Evolutionary conservation across 2,329 filamentous ascomycete species (phyloP), one percentile per base, ranked within the genome.

Genomic region (Acarospora socialis): DNA sequence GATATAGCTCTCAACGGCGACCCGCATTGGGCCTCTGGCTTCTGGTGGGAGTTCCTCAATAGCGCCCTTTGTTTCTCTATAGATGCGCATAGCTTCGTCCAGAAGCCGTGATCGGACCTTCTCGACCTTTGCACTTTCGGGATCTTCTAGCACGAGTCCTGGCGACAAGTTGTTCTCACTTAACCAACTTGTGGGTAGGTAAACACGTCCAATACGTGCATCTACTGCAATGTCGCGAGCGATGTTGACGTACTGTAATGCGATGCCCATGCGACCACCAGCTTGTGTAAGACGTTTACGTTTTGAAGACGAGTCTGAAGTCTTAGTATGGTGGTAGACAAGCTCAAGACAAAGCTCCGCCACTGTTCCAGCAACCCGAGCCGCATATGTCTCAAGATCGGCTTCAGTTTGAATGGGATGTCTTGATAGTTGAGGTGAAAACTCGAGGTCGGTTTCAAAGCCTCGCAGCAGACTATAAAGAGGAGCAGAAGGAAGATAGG

Each of bases 161-260:
- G 70, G 63, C 0, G 59, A 63, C 14, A 79, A 43, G 1, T 62
- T 65, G 32, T 65, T 63, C 32, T 72, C 66, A 22, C 63, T 57
- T 2, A 83, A 56, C 77, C 77, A 83, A 0, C 55, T 53, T 0
- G 60, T 58, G 0, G 79, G 79, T 4, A 83, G 54, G 47, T 84
- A 84, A 5, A 81, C 76, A 5, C 79, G 66, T 2, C 63, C 63
- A 21, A 79, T 70, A 9, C 57, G 54, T 0, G 78, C 74, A 43
- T 83, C 79, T 3, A 72, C 70, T 3, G 57, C 52, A n/a, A 83
- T 73, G 45, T 84, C 79, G 14, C 79, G 71, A 3, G 77, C 73
- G 38, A 84, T 81, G 46, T 83, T 84, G 44, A 81, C 70, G 43
- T 77, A 81, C 46, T 84, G 78, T n/a, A 83, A 56, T 1, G 78